Evolutionary conservation across 1,284 basidiomycete species (phyloP).

Genomic region (Coniferiporia sulphurascens): DNA sequence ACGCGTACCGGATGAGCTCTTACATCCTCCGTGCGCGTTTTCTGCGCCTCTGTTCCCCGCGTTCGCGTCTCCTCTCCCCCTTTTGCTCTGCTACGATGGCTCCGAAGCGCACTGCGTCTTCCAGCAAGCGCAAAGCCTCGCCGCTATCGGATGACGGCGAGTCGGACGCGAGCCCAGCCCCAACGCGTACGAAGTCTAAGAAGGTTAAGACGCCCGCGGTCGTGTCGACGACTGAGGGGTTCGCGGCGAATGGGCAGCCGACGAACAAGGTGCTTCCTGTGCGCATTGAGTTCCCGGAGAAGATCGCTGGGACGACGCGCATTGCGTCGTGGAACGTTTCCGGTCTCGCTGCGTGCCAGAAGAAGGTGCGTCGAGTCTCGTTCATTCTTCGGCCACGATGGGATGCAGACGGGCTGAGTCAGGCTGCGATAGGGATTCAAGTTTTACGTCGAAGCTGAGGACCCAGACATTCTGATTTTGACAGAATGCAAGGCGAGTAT

Average conservation of each 20-base stretch:
- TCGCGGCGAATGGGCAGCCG: slow-evolving; percentile 46
- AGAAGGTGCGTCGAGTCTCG: slow-evolving; percentile 48
- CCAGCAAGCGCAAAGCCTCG: slow-evolving; percentile 13
- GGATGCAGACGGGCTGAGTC: background rate
- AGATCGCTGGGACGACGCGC: slow-evolving; percentile 43
- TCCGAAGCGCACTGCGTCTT: slow-evolving; percentile 4
- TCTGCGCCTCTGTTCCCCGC: background rate
- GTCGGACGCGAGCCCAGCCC: background rate
- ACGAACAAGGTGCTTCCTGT: slow-evolving; percentile 70
- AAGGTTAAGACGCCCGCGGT: background rate
- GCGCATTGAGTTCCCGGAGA: slow-evolving; percentile 54
- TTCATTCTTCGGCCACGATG: background rate
- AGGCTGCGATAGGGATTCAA: slow-evolving; percentile 60
- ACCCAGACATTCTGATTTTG: slow-evolving; percentile 74
- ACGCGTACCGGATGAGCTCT: background rate
- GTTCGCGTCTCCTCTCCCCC: background rate
- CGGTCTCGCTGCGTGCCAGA: slow-evolving; percentile 61
- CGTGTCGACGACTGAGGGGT: background rate
- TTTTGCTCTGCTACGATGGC: background rate
- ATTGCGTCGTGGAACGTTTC: slow-evolving; percentile 75
- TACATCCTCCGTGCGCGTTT: background rate
- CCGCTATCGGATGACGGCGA: slow-evolving; percentile 1
- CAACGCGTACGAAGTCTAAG: background rate
- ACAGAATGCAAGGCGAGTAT: slow-evolving; percentile 72
- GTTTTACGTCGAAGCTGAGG: slow-evolving; percentile 75